Conservation (phyloP, 108 stramenopile species). For the Nannochloropsis gaditana region DNA sequence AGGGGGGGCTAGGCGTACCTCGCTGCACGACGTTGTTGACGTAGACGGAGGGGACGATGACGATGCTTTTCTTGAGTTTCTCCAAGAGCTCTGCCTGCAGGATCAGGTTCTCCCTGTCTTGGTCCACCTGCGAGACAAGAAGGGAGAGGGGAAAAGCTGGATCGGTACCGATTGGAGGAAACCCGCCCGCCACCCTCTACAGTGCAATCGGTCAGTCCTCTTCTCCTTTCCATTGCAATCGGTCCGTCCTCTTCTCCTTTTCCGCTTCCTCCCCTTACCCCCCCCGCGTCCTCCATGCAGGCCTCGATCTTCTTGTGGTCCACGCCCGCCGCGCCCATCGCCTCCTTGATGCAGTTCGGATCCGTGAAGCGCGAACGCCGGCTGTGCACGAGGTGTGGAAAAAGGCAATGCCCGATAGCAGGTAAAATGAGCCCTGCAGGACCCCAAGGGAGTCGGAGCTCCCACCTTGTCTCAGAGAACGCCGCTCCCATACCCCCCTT, state of each 20-base stretch:
- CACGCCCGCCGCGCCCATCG: conserved; percentile 64
- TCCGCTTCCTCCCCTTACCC: conserved; percentile 25
- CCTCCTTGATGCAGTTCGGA: conserved; percentile 63
- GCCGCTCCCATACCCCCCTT: too few species aligned
- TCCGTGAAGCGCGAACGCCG: conserved; percentile 51
- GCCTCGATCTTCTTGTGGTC: conserved; percentile 59
- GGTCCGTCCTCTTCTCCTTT: too few species aligned
- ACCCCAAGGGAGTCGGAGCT: too few species aligned
- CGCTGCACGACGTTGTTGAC: conserved; percentile 80
- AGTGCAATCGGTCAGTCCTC: neutral
- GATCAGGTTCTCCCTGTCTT: conserved; percentile 60
- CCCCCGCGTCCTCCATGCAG: conserved; percentile 79
- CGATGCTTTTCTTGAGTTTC: conserved; percentile 45
- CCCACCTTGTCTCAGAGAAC: too few species aligned
- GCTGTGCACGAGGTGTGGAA: neutral
- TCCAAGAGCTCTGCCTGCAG: conserved; percentile 64
- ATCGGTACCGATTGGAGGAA: neutral
- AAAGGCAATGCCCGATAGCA: neutral
- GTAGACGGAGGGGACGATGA: conserved; percentile 57
- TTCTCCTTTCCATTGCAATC: too few species aligned
- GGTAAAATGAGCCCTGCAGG: too few species aligned
- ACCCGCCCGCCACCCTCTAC: too few species aligned
- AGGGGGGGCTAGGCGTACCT: conserved; percentile 49
- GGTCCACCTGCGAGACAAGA: neutral
- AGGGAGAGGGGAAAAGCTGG: neutral